Conservation (phyloP, 208 protist genomes). For the Leishmania lainsoni region DNA sequence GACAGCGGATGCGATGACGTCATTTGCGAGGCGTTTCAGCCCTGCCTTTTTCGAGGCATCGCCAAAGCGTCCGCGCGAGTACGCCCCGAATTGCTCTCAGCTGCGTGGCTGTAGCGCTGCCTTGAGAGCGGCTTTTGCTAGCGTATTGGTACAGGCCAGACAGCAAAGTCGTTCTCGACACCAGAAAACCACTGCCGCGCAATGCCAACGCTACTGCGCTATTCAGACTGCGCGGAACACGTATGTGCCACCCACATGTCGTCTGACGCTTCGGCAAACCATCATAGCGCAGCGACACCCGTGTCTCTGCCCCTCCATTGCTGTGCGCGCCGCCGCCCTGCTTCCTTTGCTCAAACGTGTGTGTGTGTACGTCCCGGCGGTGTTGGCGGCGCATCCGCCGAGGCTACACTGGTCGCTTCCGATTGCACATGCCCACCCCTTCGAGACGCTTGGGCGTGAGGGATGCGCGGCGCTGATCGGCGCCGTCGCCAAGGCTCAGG, state of each 20-base stretch:
- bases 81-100: background rate
- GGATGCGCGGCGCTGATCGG: constrained; percentile 48
- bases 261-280: constrained; percentile 1
- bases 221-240: constrained; percentile 21
- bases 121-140: constrained; percentile 2
- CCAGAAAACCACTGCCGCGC: constrained; percentile 1
- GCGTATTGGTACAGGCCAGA: background rate
- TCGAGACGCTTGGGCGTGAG: constrained; percentile 23
- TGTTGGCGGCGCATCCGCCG: constrained; percentile 39
- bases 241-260: constrained; percentile 8
- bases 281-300: constrained; percentile 10
- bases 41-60: background rate
- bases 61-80: background rate
- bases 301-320: constrained; percentile 46
- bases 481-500: constrained; percentile 16
- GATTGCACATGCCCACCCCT: constrained; percentile 36
- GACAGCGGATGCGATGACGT: background rate
- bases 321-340: constrained; percentile 35
- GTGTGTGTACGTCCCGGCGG: constrained; percentile 65
- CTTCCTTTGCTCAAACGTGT: constrained; percentile 54
- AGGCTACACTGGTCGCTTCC: constrained; percentile 51
- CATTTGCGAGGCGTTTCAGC: constrained; percentile 18
- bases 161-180: constrained; percentile 1
- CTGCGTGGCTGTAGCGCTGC: background rate
- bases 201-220: constrained; percentile 27